Base-by-base conservation (phyloP, 2,329 filamentous ascomycete genomes). In the Neonectria magnoliae region DNA sequence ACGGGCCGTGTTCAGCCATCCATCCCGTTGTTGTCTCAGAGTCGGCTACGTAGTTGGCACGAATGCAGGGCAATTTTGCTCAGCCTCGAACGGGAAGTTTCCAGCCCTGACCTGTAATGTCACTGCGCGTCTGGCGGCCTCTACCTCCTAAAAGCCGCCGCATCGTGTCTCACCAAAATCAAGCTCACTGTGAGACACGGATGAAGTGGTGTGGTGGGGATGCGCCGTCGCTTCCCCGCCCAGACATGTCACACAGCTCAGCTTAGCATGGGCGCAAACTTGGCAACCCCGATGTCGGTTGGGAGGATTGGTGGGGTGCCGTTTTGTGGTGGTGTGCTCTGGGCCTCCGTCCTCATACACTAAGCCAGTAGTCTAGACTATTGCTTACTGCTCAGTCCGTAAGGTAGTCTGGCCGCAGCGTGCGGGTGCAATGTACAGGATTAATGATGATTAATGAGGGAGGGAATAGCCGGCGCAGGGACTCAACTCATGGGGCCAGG, bases 221-320 rank as follows among this genome's bases (percentile, higher is more conserved):
- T 29, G 20, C 33, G 27, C n/a, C 48, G 29, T 51, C 48, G n/a
- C 48, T 13, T 14, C 48, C 48, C 48, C 29, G 48, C 48, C 31
- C 31, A 33, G 48, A 51, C 48, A 51, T 51, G 48, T 51, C 48
- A 51, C 48, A 51, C 48, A 51, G 29, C 27, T 20, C 48, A 51
- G 48, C 27, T 33, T 51, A 3, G 29, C 47, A 31, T 51, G 47
- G 47, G 33, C 47, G 22, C 18, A 45, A 14, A 3, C n/a, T 22
- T 22, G 42, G 25, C 45, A 29, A 27, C 45, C 45, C 14, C 25
- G 25, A 50, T 50, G 47, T 50, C 16, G 47, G 47, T 31, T 50
- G 47, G 36, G 36, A 13, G 33, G 33, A 7, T 36, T 36, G 41
- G 25, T 29, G 45, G 45, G 45, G 45, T 16, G 9, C 45, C 20